phyloP scores from a whole-genome alignment of 169 alveolate species.

The Eimeria necatrix region DNA sequence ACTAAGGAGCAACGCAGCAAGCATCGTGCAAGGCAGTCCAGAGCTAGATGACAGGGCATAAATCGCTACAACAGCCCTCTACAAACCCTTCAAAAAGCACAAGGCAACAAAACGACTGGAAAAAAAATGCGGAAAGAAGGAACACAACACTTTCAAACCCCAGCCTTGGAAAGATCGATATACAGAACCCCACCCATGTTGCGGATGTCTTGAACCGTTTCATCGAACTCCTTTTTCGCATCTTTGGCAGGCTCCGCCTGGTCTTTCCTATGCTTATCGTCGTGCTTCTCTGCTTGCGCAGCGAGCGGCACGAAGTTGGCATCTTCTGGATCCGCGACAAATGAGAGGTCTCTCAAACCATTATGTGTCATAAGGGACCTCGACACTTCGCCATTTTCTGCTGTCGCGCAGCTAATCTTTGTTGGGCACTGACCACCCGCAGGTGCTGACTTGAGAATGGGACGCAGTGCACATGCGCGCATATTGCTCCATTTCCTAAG shows the following conservation, averaged over 20 bases:
- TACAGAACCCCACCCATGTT: conserved; percentile 18
- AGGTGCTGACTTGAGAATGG: not conserved
- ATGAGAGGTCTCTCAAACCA: not conserved
- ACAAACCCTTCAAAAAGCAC: no score
- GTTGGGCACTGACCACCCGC: not conserved
- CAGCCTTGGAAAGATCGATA: no score
- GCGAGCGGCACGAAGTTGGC: not conserved
- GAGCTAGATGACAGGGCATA: no score
- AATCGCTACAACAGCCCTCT: no score
- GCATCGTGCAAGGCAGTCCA: not conserved
- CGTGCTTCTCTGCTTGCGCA: not conserved
- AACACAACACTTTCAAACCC: no score
- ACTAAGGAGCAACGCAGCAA: not conserved
- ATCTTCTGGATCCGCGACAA: not conserved
- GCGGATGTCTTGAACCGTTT: conserved; percentile 49
- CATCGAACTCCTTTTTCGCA: conserved; percentile 26
- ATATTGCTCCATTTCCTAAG: conserved; percentile 10
- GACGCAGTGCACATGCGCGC: not conserved
- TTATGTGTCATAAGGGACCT: conserved; percentile 7
- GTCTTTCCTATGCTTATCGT: not conserved
- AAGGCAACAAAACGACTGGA: not conserved
- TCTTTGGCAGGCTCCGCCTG: not conserved
- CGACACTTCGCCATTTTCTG: not conserved
- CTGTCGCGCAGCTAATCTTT: not conserved
- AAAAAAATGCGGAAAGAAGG: not conserved